Evolutionary conservation across 2,329 filamentous ascomycete genomes (phyloP).

Genomic region (Talaromyces verruculosus): DNA sequence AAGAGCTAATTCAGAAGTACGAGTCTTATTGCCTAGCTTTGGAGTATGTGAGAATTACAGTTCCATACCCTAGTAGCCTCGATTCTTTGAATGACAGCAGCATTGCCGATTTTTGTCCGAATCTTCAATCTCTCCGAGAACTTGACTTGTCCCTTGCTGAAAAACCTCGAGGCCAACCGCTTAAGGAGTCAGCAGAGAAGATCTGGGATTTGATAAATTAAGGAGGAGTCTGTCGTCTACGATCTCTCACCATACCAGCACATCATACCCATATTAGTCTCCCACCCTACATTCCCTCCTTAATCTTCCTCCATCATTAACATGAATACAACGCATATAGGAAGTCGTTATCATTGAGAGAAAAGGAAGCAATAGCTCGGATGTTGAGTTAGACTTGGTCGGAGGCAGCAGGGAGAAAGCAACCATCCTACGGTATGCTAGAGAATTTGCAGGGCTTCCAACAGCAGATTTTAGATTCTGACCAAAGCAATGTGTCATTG

Average conservation of each 20-base stretch:
- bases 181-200: not conserved
- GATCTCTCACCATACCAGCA: too few species aligned
- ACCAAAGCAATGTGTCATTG: too few species aligned
- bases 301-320: too few species aligned
- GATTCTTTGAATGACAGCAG: not conserved
- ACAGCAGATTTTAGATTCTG: too few species aligned
- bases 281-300: too few species aligned
- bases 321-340: not conserved
- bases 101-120: not conserved
- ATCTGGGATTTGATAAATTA: slow-evolving; percentile 5
- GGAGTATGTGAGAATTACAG: not conserved
- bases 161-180: not conserved
- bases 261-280: too few species aligned
- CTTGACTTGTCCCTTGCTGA: not conserved
- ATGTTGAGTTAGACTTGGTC: not conserved
- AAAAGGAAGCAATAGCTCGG: not conserved
- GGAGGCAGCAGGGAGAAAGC: not conserved
- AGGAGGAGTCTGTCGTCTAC: slow-evolving; percentile 21
- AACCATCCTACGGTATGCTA: not conserved
- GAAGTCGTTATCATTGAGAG: not conserved
- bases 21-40: not conserved
- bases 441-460: too few species aligned
- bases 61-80: not conserved
- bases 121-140: not conserved
- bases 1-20: not conserved